Percentiles rank a stretch among this genome's conserved stretches.
These are phyloP conservation scores for Neurospora sp. DNA, from an alignment of 495 filamentous ascomycete genomes.

Conservation along the genomic window DNA sequence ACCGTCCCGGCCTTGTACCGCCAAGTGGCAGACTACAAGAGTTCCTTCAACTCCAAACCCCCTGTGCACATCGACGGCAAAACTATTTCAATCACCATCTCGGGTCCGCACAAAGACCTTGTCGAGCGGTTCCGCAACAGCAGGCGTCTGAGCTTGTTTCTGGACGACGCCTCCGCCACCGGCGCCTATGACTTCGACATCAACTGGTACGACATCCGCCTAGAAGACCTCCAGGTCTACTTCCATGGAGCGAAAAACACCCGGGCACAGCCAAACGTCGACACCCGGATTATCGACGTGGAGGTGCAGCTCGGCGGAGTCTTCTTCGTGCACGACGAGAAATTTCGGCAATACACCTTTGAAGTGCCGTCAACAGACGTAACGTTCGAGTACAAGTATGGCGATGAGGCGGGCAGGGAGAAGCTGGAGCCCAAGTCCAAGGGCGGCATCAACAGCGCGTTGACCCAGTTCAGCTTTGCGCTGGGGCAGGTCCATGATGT, in stretches of 20 bases:
- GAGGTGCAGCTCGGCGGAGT: neutral
- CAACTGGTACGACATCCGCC: neutral
- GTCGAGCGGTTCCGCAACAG: neutral
- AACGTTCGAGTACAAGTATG: neutral
- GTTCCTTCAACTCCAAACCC: neutral
- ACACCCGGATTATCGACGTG: neutral
- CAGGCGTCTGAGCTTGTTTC: neutral
- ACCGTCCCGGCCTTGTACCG: neutral
- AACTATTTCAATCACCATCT: neutral
- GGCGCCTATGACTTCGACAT: neutral
- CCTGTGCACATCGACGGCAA: neutral
- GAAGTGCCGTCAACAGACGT: neutral
- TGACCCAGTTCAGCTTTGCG: neutral
- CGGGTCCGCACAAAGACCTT: neutral
- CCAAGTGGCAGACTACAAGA: neutral
- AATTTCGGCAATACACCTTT: neutral
- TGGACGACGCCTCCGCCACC: neutral
- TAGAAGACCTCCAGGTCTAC: neutral
- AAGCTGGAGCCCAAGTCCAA: neutral
- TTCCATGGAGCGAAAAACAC: neutral
- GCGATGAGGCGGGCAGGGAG: neutral
- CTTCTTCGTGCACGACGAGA: neutral
- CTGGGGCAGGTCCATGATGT: neutral
- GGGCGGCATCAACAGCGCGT: neutral
- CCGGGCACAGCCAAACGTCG: neutral